Base-by-base conservation (phyloP, 768 basidiomycete species). In the Pleurotus cornucopiae region DNA sequence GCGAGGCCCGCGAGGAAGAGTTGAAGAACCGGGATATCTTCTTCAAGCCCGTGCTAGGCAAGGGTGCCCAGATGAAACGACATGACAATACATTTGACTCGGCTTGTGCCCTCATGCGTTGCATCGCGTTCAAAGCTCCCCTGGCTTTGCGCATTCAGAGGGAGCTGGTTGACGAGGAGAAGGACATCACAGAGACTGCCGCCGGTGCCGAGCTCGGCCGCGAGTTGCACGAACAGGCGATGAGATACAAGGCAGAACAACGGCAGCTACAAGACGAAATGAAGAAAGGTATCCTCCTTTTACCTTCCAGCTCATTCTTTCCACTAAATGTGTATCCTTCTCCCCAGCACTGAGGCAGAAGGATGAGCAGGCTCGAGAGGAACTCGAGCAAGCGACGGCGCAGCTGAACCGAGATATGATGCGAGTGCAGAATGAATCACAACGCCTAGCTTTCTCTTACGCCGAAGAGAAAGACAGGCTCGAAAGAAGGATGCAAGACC, bases 131-230 rank as follows among this genome's bases (percentile, higher is more conserved):
- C 23, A 73, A 67, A 5, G 65, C 68, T 23, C 76, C 83, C 0
- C 60, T 72, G 2, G 69, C 77, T 2, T 69, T 85, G 2, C 73
- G 71, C 20, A 83, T 86, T 49, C 84, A 85, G 60, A 67, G 71
- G 23, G 84, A 86, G 62, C 68, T 84, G 13, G 79, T 84, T 3
- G 76, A 77, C 56, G 69, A 78, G 60, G 70, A 69, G 30, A 75
- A 75, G 49, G 70, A 76, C 41, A 73, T 85, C 13, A 69, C 75
- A 1, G 70, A 84, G 49, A 85, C 85, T 2, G 67, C 71, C 4
- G 84, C 83, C 1, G 82, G 82, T 1, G 71, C 67, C n/a, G 83
- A 82, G 61, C 71, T 86, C 18, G 73, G 72, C 49, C 72, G 73
- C 14, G 82, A 82, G 39, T 62, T 82, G 3, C 71, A 73, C 55